phyloP scores from a whole-genome alignment of 208 protist genomes.

The Wallacemonas collosoma region DNA sequence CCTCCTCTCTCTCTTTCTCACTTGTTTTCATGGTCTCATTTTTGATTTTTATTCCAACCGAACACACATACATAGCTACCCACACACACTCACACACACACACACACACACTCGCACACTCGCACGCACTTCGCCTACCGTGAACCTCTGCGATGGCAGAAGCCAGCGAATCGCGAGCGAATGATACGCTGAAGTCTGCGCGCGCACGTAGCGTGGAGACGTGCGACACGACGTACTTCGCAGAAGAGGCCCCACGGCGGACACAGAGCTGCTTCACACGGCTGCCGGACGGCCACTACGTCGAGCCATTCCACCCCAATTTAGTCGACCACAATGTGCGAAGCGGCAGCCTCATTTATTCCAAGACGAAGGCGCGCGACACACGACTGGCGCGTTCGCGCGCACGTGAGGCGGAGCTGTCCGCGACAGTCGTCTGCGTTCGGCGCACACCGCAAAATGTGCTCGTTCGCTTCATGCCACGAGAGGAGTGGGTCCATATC shows the following conservation, averaged over 20 bases:
- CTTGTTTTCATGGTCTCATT: neutral
- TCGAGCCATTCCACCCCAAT: slow-evolving; percentile 31
- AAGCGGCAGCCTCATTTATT: neutral
- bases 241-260: neutral
- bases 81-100: neutral
- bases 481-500: slow-evolving; percentile 33
- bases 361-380: neutral
- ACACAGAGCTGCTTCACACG: slow-evolving; percentile 1
- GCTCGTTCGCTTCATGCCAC: slow-evolving; percentile 33
- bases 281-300: slow-evolving; percentile 26
- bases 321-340: slow-evolving; percentile 8
- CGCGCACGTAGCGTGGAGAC: too few relatives aligned
- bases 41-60: slow-evolving; percentile 2
- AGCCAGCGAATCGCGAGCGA: too few relatives aligned
- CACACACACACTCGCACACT: neutral
- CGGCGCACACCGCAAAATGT: slow-evolving; percentile 23
- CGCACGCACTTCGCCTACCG: too few relatives aligned
- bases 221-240: neutral
- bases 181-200: too few relatives aligned
- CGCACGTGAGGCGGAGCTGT: slow-evolving; percentile 1
- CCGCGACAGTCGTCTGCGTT: slow-evolving; percentile 27
- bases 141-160: too few relatives aligned
- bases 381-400: neutral
- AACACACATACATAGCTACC: neutral
- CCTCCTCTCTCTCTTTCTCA: slow-evolving; percentile 1